Evolutionary conservation across 306 rosid species (phyloP).

Genomic region (Quercus alba): DNA sequence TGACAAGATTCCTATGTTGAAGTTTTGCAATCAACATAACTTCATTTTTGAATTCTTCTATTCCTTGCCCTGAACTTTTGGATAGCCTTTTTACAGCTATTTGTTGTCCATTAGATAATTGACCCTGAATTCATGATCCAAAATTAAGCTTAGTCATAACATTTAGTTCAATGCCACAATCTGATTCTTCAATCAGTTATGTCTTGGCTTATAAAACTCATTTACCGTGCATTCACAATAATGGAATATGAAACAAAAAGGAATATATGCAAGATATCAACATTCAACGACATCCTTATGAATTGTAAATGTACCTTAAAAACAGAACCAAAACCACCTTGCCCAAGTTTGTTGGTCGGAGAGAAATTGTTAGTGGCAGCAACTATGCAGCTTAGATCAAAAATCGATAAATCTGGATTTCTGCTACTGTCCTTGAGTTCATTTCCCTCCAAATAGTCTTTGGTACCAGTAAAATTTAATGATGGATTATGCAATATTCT

Average conservation of each 20-base stretch:
- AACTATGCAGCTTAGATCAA: neutral
- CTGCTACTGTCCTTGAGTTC: neutral
- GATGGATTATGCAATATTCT: too few species aligned
- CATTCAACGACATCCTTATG: too few species aligned
- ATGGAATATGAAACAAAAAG: too few species aligned
- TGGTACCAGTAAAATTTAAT: neutral
- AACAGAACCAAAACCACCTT: too few species aligned
- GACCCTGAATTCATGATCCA: conserved; percentile 18
- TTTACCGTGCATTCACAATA: too few species aligned
- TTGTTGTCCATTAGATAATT: conserved; percentile 26
- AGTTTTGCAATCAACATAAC: conserved; percentile 28
- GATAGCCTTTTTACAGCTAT: conserved; percentile 42
- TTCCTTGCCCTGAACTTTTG: conserved; percentile 34
- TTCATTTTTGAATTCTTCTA: conserved; percentile 33
- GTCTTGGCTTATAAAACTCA: neutral
- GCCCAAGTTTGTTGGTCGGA: too few species aligned
- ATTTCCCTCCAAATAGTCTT: conserved; percentile 3
- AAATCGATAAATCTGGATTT: conserved; percentile 6
- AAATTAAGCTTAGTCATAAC: too few species aligned
- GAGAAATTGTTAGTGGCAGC: too few species aligned
- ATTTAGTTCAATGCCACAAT: too few species aligned
- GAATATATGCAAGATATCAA: too few species aligned
- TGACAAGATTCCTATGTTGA: conserved; percentile 42
- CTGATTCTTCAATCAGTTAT: too few species aligned
- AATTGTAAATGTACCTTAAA: too few species aligned